Evolutionary conservation across 176 grass and related monocot species (phyloP).

Genomic region (Thinopyrum elongatum): DNA sequence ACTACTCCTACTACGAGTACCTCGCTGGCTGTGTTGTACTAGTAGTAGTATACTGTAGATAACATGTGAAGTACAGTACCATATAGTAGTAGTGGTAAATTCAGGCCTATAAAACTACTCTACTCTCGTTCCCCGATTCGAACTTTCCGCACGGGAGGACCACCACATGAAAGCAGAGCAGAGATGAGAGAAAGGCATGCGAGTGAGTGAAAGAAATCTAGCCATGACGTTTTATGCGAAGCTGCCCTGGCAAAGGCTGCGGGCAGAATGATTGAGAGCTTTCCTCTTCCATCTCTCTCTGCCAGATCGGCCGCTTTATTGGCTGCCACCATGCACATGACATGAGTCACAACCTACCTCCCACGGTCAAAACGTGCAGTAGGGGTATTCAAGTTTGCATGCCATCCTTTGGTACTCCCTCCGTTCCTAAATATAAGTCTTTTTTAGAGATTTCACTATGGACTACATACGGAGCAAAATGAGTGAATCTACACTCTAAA

Average conservation of each 20-base stretch:
- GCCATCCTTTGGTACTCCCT: neutral
- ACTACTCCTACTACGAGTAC: neutral
- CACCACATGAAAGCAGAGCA: neutral
- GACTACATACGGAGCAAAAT: no score
- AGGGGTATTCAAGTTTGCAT: neutral
- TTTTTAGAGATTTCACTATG: no score
- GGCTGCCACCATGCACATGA: conserved; percentile 38
- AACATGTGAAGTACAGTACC: no score
- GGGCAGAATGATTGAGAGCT: conserved; percentile 36
- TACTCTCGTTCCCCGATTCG: neutral
- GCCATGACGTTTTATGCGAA: conserved; percentile 31
- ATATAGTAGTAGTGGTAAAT: no score
- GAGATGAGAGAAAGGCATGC: neutral
- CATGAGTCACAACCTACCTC: neutral
- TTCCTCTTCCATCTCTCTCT: neutral
- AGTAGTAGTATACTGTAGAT: neutral
- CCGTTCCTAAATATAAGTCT: no score
- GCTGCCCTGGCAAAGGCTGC: conserved; percentile 35
- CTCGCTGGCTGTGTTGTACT: no score
- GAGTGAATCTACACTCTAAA: no score
- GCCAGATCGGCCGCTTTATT: conserved; percentile 48
- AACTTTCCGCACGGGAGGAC: conserved; percentile 7
- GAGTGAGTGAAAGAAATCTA: conserved; percentile 22
- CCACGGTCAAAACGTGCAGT: conserved; percentile 9
- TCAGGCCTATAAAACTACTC: neutral